phyloP scores from a whole-genome alignment of 306 rosid species.

The Quercus glauca region DNA sequence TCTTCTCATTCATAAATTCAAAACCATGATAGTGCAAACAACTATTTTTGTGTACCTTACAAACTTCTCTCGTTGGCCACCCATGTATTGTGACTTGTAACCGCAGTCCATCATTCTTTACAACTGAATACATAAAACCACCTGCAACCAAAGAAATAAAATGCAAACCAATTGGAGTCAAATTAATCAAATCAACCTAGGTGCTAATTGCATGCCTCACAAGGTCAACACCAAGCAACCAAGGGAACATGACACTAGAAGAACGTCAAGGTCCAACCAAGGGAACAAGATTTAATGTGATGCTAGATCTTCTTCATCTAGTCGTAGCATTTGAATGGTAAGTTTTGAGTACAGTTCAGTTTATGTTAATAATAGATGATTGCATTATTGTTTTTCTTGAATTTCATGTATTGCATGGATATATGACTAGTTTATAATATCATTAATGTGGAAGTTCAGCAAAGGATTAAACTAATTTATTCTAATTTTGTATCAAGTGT shows the following conservation, averaged over 20 bases:
- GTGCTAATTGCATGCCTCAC: too few species aligned
- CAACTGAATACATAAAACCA: slow-evolving; percentile 35
- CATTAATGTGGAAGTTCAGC: too few species aligned
- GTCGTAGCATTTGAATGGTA: too few species aligned
- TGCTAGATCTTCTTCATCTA: too few species aligned
- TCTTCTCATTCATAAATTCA: slow-evolving; percentile 22
- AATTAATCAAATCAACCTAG: background rate
- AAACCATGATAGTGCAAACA: slow-evolving; percentile 19
- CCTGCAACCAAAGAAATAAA: slow-evolving; percentile 38
- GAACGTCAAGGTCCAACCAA: background rate
- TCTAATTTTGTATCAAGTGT: too few species aligned
- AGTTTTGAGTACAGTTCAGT: too few species aligned
- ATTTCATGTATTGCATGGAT: too few species aligned
- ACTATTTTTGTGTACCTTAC: slow-evolving; percentile 51
- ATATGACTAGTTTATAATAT: too few species aligned
- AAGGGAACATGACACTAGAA: background rate
- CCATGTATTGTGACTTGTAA: slow-evolving; percentile 64
- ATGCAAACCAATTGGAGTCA: background rate
- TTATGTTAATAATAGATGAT: too few species aligned
- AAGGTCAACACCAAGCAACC: background rate
- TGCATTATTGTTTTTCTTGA: too few species aligned
- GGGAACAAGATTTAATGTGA: too few species aligned
- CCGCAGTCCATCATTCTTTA: slow-evolving; percentile 66
- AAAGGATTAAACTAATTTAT: too few species aligned
- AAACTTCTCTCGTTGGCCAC: slow-evolving; percentile 78